Percentiles rank a stretch among this genome's conserved stretches.
Conservation (phyloP, 495 filamentous ascomycete species). For the Penicillium parvum region DNA sequence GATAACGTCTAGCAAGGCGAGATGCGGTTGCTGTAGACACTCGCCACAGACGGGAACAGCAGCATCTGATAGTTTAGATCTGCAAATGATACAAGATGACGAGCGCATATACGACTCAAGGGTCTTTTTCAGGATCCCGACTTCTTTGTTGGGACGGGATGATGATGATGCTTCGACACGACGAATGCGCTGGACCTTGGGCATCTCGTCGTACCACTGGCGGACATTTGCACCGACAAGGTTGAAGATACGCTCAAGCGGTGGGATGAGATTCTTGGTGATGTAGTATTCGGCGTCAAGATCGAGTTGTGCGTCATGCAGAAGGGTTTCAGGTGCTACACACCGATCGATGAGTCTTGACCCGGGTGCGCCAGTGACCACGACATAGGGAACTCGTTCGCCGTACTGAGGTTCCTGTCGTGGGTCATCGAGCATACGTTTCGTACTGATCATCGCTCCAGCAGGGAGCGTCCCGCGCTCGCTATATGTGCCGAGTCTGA, state of each 20-base stretch:
- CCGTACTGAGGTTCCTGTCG: conserved; percentile 90
- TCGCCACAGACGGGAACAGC: conserved; percentile 53
- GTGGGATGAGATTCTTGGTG: conserved; percentile 89
- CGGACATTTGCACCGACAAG: conserved; percentile 90
- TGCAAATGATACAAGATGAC: conserved; percentile 74
- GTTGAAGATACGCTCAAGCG: conserved; percentile 94
- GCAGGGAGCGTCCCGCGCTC: conserved; percentile 74
- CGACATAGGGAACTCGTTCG: conserved; percentile 91
- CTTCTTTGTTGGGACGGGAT: neutral
- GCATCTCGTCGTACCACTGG: conserved; percentile 95
- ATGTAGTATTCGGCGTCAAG: conserved; percentile 98
- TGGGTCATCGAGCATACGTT: conserved; percentile 78
- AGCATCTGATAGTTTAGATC: conserved; percentile 54
- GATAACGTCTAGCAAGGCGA: conserved; percentile 58
- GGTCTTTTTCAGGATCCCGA: conserved; percentile 21
- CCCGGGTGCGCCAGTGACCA: conserved; percentile 81
- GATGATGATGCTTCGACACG: conserved; percentile 39
- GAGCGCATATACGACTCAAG: conserved; percentile 84
- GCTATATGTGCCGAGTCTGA: conserved; percentile 86
- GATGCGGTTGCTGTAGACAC: conserved; percentile 54
- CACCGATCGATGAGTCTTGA: conserved; percentile 85
- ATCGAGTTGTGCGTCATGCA: conserved; percentile 68
- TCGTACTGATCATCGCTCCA: conserved; percentile 80
- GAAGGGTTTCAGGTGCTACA: conserved; percentile 78
- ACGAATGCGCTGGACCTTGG: conserved; percentile 73